These are phyloP conservation scores for Globisporangium megalacanthum DNA, from an alignment of 352 stramenopile species.

Conservation along the genomic window DNA sequence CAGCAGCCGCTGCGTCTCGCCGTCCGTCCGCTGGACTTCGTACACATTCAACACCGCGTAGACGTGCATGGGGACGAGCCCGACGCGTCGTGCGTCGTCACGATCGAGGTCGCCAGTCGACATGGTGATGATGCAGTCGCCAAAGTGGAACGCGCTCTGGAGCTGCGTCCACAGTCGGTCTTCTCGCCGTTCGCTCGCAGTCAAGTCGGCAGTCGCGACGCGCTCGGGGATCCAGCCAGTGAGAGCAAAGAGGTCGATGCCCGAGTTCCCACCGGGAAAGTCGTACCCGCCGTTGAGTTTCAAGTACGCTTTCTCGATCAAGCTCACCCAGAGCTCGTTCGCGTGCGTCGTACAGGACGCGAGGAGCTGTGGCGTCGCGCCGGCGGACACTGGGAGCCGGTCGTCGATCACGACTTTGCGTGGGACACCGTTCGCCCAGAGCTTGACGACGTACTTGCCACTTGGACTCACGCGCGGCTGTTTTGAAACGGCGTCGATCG, in stretches of 20 bases:
- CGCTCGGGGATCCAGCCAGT: constrained; percentile 98
- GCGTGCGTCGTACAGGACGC: constrained; percentile 77
- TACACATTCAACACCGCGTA: constrained; percentile 95
- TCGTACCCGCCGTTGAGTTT: constrained; percentile 97
- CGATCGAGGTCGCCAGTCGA: constrained; percentile 84
- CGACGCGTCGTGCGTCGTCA: constrained; percentile 75
- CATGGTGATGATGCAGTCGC: constrained; percentile 97
- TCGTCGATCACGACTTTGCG: constrained; percentile 96
- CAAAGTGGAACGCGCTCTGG: constrained; percentile 90
- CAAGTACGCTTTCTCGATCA: constrained; percentile 99
- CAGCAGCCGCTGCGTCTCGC: constrained; percentile 67
- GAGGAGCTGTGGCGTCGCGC: constrained; percentile 52
- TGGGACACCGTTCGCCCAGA: constrained; percentile 94
- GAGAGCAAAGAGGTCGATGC: constrained; percentile 97
- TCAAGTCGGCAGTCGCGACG: constrained; percentile 58
- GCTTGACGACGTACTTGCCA: constrained; percentile 96
- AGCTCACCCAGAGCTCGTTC: constrained; percentile 90
- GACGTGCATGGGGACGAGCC: constrained; percentile 94
- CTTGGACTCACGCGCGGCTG: constrained; percentile 83
- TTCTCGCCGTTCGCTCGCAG: constrained; percentile 19
- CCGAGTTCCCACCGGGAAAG: constrained; percentile 96
- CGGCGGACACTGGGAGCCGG: constrained; percentile 83
- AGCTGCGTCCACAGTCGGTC: constrained; percentile 87
- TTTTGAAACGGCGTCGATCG: constrained; percentile 71
- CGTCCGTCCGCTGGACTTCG: constrained; percentile 40